Base-by-base conservation (phyloP, 2,329 filamentous ascomycete species). In the Neodidymelliopsis sp. region DNA sequence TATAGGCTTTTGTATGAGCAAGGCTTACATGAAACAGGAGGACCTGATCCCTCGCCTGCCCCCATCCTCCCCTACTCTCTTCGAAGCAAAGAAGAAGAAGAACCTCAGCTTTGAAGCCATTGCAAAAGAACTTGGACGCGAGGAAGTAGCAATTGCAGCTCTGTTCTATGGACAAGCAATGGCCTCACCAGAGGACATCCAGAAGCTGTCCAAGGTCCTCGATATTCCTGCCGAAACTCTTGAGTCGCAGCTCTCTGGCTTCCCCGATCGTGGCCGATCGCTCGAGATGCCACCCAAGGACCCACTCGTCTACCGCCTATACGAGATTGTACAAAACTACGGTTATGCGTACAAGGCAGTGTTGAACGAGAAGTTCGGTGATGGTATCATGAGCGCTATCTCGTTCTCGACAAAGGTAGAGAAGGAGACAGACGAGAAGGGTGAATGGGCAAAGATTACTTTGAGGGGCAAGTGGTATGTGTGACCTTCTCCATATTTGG, bases 261-360 rank as follows among this genome's bases (percentile, higher is more conserved):
- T 89, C 66, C 92, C 91, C 0, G 90, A 96, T 71, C 84, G 92
- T 3, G 92, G 92, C 24, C 81, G 85, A 42, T 83, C 86, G 0
- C 84, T 90, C 1, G 88, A 91, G 48, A 92, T 94, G 89, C 90
- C 90, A 1, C 90, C 90, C 0, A 86, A 84, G 50, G 91, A 96
- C 70, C 91, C 91, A 4, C 75, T 95, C 60, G 92, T 97, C 68
- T 97, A 97, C 74, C 81, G 93, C 2, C 73, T 97, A 51, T 97
- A 91, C 72, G 93, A 97, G 80, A 89, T 97, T 69, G 87, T 97
- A 54, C 92, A 97, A 77, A 97, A 96, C 73, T 97, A 97, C 67
- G 93, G 93, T 1, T 95, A 96, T 72, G 90, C 92, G 1, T 97
- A 95, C 77, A 97, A 97, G 81, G 92, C 91, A 0, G 84, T 97